Conservation (phyloP, 179 eudicot genomes). For the Beta lomatogona region DNA sequence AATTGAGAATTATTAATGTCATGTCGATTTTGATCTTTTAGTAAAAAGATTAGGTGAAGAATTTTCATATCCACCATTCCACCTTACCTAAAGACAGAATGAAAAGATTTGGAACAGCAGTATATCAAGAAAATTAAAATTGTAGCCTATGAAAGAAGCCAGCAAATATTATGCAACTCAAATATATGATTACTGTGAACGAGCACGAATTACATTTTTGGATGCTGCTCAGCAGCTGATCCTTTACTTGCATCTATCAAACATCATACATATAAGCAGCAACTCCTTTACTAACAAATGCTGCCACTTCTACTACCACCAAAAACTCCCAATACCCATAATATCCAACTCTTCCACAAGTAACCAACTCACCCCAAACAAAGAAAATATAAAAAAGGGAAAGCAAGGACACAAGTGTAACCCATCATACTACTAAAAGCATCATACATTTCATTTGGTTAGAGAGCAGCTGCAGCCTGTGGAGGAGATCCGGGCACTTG, state of each 20-base stretch:
- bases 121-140: neutral
- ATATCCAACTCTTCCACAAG: conserved; percentile 12
- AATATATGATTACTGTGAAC: conserved; percentile 30
- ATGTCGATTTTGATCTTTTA: too few relatives aligned
- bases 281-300: conserved; percentile 23
- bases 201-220: conserved; percentile 21
- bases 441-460: conserved; percentile 6
- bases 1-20: too few relatives aligned
- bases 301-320: conserved; percentile 27
- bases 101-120: neutral
- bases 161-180: conserved; percentile 4
- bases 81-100: neutral
- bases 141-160: neutral
- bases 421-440: conserved; percentile 25
- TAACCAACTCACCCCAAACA: conserved; percentile 7
- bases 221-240: conserved; percentile 26
- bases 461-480: conserved; percentile 28
- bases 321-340: conserved; percentile 9
- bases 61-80: too few relatives aligned
- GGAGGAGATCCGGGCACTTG: conserved; percentile 30
- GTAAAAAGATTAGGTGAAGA: too few relatives aligned
- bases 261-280: conserved; percentile 23
- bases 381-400: conserved; percentile 2
- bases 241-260: conserved; percentile 12
- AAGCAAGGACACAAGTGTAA: conserved; percentile 6